Conservation (phyloP, 192 early-diverging fungal genomes). For the Physocladia obscura region DNA sequence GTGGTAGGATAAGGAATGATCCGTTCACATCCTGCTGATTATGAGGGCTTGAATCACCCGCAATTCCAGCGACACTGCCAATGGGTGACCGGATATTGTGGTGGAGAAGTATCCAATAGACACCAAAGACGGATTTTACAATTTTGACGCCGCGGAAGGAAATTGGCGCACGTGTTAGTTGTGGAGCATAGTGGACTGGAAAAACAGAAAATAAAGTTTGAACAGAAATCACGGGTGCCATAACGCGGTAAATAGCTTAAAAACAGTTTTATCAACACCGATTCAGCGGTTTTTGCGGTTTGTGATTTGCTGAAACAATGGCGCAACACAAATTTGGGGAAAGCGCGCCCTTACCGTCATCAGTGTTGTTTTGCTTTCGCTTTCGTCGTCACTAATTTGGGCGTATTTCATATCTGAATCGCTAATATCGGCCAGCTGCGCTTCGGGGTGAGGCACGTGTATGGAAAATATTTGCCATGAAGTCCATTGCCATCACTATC, state of each 20-base stretch:
- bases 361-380: not conserved
- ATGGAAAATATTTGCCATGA: not conserved
- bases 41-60: conserved; percentile 24
- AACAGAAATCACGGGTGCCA: too few relatives aligned
- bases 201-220: not conserved
- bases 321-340: not conserved
- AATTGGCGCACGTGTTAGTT: not conserved
- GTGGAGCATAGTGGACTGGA: conserved; percentile 14
- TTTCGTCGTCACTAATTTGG: not conserved
- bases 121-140: conserved; percentile 4
- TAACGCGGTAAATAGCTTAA: too few relatives aligned
- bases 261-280: too few relatives aligned
- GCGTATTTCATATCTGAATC: not conserved
- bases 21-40: not conserved
- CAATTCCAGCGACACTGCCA: conserved; percentile 28
- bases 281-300: too few relatives aligned
- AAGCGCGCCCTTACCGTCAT: not conserved
- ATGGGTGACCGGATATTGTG: not conserved
- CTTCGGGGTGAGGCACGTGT: not conserved
- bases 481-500: not conserved
- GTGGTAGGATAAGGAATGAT: not conserved
- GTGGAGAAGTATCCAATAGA: conserved; percentile 13
- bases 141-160: not conserved
- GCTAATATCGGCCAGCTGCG: not conserved
- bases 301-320: not conserved